These are phyloP conservation scores for Zizania palustris DNA, from an alignment of 202 grass and related monocot species.

Conservation along the genomic window DNA sequence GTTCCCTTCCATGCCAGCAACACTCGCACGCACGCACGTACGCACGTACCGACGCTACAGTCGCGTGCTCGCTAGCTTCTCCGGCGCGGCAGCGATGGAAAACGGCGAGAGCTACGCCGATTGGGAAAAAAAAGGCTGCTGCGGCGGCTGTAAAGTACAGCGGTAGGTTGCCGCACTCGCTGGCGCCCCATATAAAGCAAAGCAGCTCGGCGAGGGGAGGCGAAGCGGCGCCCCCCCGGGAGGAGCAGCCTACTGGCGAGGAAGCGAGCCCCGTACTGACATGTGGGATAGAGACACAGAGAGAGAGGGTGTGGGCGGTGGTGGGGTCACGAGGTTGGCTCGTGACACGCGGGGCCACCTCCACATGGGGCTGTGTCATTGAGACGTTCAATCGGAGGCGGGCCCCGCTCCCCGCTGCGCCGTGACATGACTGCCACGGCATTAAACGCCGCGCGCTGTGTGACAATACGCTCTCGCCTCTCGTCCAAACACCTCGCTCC, in stretches of 20 bases:
- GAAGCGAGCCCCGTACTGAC: constrained; percentile 42
- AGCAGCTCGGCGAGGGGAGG: constrained; percentile 11
- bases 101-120: constrained; percentile 1
- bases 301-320: neutral
- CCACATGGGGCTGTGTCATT: constrained; percentile 63
- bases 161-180: constrained; percentile 21
- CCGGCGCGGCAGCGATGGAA: neutral
- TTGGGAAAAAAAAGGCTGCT: neutral
- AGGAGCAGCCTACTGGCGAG: constrained; percentile 39
- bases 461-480: constrained; percentile 13
- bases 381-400: constrained; percentile 63
- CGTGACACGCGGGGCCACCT: constrained; percentile 43
- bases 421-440: constrained; percentile 44
- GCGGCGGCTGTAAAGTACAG: constrained; percentile 38
- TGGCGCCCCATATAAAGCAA: constrained; percentile 42
- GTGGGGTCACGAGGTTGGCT: constrained; percentile 19
- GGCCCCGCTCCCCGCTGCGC: constrained; percentile 10
- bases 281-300: constrained; percentile 34
- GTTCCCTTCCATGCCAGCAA: constrained; percentile 39
- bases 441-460: constrained; percentile 44
- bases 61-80: neutral
- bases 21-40: neutral
- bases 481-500: neutral
- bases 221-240: constrained; percentile 35
- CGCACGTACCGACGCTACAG: no score